Evolutionary conservation across 441 rosid genomes (phyloP), one percentile per base, ranked within the genome.

Genomic region (Pelargonium cotyledonis): DNA sequence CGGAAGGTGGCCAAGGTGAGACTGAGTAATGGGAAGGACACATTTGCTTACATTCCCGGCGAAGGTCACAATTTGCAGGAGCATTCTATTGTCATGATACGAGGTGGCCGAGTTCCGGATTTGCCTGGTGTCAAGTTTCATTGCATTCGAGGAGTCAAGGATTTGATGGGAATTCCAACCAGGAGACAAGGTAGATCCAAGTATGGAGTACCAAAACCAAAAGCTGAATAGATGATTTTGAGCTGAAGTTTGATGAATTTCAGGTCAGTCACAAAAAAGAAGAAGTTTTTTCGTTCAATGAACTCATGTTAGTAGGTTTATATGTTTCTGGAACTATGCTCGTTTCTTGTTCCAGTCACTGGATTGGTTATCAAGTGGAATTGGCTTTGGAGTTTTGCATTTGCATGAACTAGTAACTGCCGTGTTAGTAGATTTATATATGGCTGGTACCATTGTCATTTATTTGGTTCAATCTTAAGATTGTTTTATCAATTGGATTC

Each of bases 131-230:
- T 57, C 26, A 57, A 57, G 26, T 57, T 57, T 18, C 62, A 57
- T 57, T 57, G 62, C 62, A 57, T 57, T 57, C 62, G 62, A 57
- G 62, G 62, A 18, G 62, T 8, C 29, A 57, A 57, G 62, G 62
- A 57, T 57, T 57, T 57, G 62, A 57, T 57, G 62, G 62, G 62
- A 6, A 11, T 57, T 57, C 26, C 29, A 23, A 57, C 18, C 62
- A 57, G 62, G 62, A 57, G 29, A 8, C 62, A 18, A 19, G 29
- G 62, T 8, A 57, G 62, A 57, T 57, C 62, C 26, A 18, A 18
- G 29, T 57, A 57, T 57, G 62, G 62, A 6, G 12, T 12, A 6
- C 26, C 19, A 11, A 57, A 57, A 19, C 62, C 62, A 8, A 57
- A 57, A 57, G 2, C 62, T 7, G 62, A 10, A 10, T 57, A 26